phyloP scores from a whole-genome alignment of 306 rosid species.

The Lagenaria siceraria region DNA sequence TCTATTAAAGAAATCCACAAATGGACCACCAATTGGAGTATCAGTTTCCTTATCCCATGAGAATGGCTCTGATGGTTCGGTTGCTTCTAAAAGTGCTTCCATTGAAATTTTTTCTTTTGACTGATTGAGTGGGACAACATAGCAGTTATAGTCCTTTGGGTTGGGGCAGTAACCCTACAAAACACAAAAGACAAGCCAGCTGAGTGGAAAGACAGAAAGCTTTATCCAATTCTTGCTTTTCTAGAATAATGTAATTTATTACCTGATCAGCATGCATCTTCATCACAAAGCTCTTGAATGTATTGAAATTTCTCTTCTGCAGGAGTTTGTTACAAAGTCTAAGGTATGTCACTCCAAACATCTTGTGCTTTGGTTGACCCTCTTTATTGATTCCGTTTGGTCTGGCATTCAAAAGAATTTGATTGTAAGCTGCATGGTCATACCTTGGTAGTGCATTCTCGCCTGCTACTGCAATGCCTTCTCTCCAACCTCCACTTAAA shows the following conservation, averaged over 20 bases:
- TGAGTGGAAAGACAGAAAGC: background rate
- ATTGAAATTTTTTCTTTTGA: conserved; percentile 42
- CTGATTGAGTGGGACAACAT: conserved; percentile 33
- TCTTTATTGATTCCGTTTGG: conserved; percentile 52
- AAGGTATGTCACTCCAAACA: conserved; percentile 76
- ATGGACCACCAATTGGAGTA: conserved; percentile 42
- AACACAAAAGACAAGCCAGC: conserved; percentile 10
- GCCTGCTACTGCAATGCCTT: conserved; percentile 71
- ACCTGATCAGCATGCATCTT: conserved; percentile 94
- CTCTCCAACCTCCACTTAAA: conserved; percentile 58
- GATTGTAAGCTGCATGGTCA: conserved; percentile 48
- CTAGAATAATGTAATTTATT: background rate
- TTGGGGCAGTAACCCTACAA: conserved; percentile 49
- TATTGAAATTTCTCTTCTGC: conserved; percentile 29
- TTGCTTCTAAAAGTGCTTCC: conserved; percentile 14
- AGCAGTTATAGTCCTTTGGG: conserved; percentile 38
- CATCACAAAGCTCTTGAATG: conserved; percentile 60
- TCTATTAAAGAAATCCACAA: conserved; percentile 11
- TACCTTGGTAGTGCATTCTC: conserved; percentile 83
- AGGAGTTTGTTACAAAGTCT: conserved; percentile 51
- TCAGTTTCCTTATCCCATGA: conserved; percentile 61
- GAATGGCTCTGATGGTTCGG: conserved; percentile 38
- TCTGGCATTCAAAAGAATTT: conserved; percentile 77
- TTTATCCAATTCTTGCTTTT: background rate
- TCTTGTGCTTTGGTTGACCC: conserved; percentile 38